Evolutionary conservation across 2,329 filamentous ascomycete species (phyloP).

Genomic region (Aspergillus sp.): DNA sequence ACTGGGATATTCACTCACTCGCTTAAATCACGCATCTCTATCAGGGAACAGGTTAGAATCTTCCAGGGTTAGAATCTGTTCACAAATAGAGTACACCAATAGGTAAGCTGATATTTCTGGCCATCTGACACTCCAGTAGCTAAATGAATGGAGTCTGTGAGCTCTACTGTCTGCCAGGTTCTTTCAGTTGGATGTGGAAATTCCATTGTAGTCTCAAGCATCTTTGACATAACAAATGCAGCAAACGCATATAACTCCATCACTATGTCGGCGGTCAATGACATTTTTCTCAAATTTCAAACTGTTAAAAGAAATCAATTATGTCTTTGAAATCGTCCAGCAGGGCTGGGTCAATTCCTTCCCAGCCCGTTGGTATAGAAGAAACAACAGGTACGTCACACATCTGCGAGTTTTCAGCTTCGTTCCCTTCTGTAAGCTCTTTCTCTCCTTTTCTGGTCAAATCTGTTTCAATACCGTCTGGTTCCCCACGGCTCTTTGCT

Average conservation of each 20-base stretch:
- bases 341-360: slow-evolving; percentile 38
- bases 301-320: slow-evolving; percentile 36
- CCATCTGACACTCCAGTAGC: not conserved
- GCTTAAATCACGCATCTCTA: not conserved
- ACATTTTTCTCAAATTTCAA: not conserved
- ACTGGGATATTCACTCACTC: not conserved
- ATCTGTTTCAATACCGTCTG: too few relatives aligned
- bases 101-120: not conserved
- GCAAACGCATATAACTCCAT: not conserved
- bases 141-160: not conserved
- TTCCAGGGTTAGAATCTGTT: not conserved
- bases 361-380: slow-evolving; percentile 25
- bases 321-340: slow-evolving; percentile 43
- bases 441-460: not conserved
- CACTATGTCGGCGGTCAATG: not conserved
- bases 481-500: not conserved
- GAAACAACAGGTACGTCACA: not conserved
- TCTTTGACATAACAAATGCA: slow-evolving; percentile 1
- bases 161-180: not conserved
- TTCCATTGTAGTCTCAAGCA: not conserved
- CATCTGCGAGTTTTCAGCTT: not conserved
- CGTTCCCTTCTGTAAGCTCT: not conserved
- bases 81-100: not conserved
- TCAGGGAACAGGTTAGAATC: not conserved
- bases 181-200: not conserved